A percentile compares a stretch with the other conserved stretches of the same genome.
These are phyloP conservation scores for Exophiala bonariae DNA, from an alignment of 2,329 filamentous ascomycete species.

Conservation along the genomic window DNA sequence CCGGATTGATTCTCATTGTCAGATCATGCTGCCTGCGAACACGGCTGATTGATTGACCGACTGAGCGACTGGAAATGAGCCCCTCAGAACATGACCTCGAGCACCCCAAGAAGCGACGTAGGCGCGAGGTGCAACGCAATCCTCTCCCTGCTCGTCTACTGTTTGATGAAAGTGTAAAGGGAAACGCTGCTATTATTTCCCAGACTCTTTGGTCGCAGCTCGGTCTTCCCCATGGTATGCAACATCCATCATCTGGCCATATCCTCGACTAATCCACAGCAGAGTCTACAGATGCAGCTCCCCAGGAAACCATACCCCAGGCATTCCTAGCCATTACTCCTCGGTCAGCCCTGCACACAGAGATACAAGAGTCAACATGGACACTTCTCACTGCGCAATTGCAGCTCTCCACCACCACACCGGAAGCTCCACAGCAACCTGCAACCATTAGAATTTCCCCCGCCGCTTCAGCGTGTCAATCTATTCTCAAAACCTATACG, in stretches of 20 bases:
- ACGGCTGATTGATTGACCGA: too few relatives aligned
- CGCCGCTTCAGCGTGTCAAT: conserved; percentile 74
- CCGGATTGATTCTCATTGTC: not conserved
- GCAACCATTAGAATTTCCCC: conserved; percentile 77
- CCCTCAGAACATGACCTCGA: conserved; percentile 42
- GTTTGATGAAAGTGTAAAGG: conserved; percentile 80
- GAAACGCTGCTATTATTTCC: conserved; percentile 81
- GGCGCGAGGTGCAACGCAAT: conserved; percentile 45
- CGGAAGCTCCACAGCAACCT: conserved; percentile 61
- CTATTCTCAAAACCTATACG: conserved; percentile 72
- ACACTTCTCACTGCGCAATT: conserved; percentile 72
- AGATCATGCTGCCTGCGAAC: conserved; percentile 10
- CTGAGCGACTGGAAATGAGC: conserved; percentile 38
- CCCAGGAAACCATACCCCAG: not conserved
- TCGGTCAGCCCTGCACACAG: conserved; percentile 40
- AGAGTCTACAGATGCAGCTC: conserved; percentile 4
- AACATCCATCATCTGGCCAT: conserved; percentile 5
- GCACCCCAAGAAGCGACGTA: conserved; percentile 53
- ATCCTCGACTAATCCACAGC: conserved; percentile 12
- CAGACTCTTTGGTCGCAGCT: conserved; percentile 82
- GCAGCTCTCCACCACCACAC: conserved; percentile 46
- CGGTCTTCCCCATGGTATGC: conserved; percentile 48
- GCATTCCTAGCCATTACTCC: conserved; percentile 49
- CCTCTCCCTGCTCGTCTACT: conserved; percentile 77
- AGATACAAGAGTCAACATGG: conserved; percentile 69